phyloP scores from a whole-genome alignment of 495 filamentous ascomycete genomes.

The Neurospora tetraspora region DNA sequence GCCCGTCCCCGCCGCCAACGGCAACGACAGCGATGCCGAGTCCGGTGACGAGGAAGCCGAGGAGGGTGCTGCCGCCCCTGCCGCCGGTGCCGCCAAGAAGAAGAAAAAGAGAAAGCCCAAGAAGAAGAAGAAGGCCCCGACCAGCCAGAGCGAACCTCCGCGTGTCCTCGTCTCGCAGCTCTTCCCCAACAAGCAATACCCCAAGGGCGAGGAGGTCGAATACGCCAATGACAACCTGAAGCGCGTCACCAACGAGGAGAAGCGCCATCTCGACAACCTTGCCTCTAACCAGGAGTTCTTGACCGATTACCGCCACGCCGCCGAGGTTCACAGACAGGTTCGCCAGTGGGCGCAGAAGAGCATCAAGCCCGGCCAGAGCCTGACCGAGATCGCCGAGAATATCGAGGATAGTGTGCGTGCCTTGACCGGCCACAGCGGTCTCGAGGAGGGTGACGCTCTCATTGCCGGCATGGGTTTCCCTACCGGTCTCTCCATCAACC shows the following conservation, averaged over 20 bases:
- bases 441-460: constrained; percentile 69
- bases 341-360: constrained; percentile 72
- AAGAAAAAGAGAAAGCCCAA: constrained; percentile 82
- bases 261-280: constrained; percentile 73
- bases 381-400: constrained; percentile 74
- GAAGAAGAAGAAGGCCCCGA: constrained; percentile 66
- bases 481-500: constrained; percentile 75
- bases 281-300: constrained; percentile 63
- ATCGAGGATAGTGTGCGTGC: constrained; percentile 81
- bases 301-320: constrained; percentile 75
- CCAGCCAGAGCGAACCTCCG: constrained; percentile 67
- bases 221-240: constrained; percentile 66
- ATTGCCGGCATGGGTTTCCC: constrained; percentile 85
- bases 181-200: constrained; percentile 65
- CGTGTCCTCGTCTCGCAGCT: constrained; percentile 65
- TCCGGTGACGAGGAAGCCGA: constrained; percentile 51
- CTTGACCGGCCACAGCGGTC: constrained; percentile 64
- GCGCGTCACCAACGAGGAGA: constrained; percentile 80
- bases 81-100: constrained; percentile 39
- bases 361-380: constrained; percentile 70
- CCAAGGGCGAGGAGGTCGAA: constrained; percentile 73
- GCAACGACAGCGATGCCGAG: constrained; percentile 49
- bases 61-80: constrained; percentile 25
- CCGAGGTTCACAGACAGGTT: constrained; percentile 82
- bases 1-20: constrained; percentile 39